Evolutionary conservation across 331 rosid genomes (phyloP).

Genomic region (Malus hybrid): DNA sequence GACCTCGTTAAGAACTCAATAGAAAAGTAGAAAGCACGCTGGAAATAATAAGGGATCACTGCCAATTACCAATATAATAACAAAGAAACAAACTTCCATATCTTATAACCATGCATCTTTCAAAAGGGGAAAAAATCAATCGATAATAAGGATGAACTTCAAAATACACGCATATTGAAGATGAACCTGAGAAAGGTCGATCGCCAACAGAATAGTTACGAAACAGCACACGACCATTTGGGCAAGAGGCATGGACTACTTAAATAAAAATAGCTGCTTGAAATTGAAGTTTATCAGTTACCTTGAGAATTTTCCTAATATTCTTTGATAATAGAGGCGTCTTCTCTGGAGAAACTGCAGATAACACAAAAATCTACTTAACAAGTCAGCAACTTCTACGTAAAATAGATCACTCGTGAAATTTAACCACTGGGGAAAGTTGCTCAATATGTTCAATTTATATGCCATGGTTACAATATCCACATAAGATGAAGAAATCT

Average conservation of each 20-base stretch:
- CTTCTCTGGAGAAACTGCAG: conserved; percentile 96
- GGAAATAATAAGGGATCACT: conserved; percentile 33
- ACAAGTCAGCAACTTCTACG: conserved; percentile 54
- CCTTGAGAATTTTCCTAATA: conserved; percentile 69
- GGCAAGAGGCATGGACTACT: conserved; percentile 13
- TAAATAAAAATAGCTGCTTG: conserved; percentile 5
- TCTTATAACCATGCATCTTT: not conserved
- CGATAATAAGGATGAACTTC: not conserved
- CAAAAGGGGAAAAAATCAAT: not conserved
- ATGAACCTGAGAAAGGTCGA: conserved; percentile 95
- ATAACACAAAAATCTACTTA: conserved; percentile 89
- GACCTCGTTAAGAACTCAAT: conserved; percentile 66
- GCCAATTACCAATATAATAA: conserved; percentile 3
- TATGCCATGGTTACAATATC: conserved; percentile 89
- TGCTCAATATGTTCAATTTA: conserved; percentile 12
- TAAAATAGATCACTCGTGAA: conserved; percentile 1
- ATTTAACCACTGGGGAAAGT: conserved; percentile 10
- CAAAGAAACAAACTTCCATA: not conserved
- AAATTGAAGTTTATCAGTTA: conserved; percentile 18
- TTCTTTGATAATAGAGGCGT: conserved; percentile 73
- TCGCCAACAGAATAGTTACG: conserved; percentile 93
- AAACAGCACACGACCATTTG: conserved; percentile 64
- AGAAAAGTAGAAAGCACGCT: conserved; percentile 95
- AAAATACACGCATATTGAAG: conserved; percentile 4
- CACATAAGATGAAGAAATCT: conserved; percentile 57